Conservation (phyloP, 768 basidiomycete species). For the Austroboletus eburneus region DNA sequence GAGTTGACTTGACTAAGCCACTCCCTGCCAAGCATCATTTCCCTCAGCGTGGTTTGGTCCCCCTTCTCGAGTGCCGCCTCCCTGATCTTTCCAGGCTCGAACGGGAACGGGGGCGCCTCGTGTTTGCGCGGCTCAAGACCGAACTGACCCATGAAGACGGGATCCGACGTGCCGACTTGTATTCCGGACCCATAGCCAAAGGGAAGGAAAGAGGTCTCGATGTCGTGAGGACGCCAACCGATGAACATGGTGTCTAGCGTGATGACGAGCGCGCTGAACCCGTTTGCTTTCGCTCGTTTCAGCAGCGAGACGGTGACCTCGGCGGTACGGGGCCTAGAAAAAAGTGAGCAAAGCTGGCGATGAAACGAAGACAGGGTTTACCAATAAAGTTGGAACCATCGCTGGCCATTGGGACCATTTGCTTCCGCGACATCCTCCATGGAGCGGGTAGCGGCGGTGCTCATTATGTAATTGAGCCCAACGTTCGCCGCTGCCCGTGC, state of each 20-base stretch:
- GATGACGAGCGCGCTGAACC: constrained; percentile 70
- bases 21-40: constrained; percentile 47
- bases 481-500: constrained; percentile 62
- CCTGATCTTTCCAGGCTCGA: constrained; percentile 43
- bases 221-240: constrained; percentile 76
- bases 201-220: constrained; percentile 61
- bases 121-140: constrained; percentile 39
- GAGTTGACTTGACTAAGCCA: constrained; percentile 65
- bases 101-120: constrained; percentile 51
- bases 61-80: constrained; percentile 41
- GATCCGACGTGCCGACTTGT: constrained; percentile 69
- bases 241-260: constrained; percentile 72
- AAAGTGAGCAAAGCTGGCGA: neutral
- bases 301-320: constrained; percentile 65
- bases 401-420: constrained; percentile 54
- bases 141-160: constrained; percentile 66
- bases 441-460: constrained; percentile 65
- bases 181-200: constrained; percentile 61
- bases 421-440: constrained; percentile 77
- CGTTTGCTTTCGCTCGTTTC: constrained; percentile 57
- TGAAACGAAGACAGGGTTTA: constrained; percentile 22
- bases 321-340: constrained; percentile 53
- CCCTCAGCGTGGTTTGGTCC: constrained; percentile 39
- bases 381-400: constrained; percentile 88
- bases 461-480: constrained; percentile 68